These are phyloP conservation scores for Rhizophora apiculata DNA, from an alignment of 345 rosid genomes.

Conservation along the genomic window DNA sequence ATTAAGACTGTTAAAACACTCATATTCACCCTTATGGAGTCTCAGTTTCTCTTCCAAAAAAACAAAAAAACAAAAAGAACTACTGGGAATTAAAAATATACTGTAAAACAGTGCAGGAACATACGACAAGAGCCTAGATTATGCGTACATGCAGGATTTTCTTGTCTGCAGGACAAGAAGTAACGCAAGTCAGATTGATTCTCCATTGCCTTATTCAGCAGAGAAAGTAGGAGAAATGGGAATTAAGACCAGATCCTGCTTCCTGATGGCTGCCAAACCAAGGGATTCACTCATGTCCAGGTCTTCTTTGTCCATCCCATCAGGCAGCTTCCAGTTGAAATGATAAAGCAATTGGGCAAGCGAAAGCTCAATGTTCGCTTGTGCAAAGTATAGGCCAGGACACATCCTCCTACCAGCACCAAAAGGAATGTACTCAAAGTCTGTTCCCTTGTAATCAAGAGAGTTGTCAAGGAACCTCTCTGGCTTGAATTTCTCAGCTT, in stretches of 20 bases:
- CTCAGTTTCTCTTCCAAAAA: background rate
- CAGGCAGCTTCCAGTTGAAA: constrained; percentile 3
- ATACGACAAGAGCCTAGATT: too few relatives aligned
- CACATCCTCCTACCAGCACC: constrained; percentile 5
- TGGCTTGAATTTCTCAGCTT: background rate
- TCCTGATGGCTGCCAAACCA: background rate
- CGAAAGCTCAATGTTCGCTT: constrained; percentile 1
- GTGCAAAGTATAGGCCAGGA: background rate
- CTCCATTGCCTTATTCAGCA: background rate
- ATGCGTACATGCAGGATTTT: too few relatives aligned
- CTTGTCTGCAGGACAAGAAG: too few relatives aligned
- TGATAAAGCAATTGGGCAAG: background rate
- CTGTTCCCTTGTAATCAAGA: background rate
- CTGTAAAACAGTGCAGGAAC: too few relatives aligned
- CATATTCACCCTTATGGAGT: background rate
- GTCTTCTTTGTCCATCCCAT: background rate
- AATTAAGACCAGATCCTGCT: background rate
- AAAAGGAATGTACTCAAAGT: constrained; percentile 10
- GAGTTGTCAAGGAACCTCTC: constrained; percentile 5
- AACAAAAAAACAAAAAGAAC: too few relatives aligned
- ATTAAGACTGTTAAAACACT: background rate
- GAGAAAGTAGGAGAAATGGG: background rate
- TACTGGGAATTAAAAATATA: too few relatives aligned
- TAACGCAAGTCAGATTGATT: background rate
- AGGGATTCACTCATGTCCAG: constrained; percentile 4